Percentiles rank a stretch among this genome's conserved stretches.
Conservation (phyloP, 164 flowering plant genomes). For the Piper betle region DNA sequence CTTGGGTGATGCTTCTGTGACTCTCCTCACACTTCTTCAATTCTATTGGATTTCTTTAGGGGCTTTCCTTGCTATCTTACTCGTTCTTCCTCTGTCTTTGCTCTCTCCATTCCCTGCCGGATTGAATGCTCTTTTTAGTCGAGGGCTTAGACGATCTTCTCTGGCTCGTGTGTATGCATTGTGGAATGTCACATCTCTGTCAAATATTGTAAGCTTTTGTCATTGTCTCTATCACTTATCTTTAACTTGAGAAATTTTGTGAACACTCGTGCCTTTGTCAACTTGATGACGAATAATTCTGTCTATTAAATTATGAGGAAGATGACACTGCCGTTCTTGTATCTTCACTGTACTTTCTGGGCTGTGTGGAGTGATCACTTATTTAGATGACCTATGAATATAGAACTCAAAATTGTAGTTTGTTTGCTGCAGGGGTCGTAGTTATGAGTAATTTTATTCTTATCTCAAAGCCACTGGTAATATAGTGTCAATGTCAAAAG, state of each 20-base stretch:
- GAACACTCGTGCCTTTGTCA: too few relatives aligned
- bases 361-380: too few relatives aligned
- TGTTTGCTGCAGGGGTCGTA: not conserved
- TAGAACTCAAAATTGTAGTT: too few relatives aligned
- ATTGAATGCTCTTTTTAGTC: constrained; percentile 78
- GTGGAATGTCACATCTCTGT: constrained; percentile 78
- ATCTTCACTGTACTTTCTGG: too few relatives aligned
- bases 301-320: too few relatives aligned
- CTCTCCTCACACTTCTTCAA: constrained; percentile 61
- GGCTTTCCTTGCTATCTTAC: constrained; percentile 66
- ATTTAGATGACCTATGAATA: too few relatives aligned
- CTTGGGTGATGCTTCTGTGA: constrained; percentile 64
- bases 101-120: constrained; percentile 89
- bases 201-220: constrained; percentile 58
- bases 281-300: too few relatives aligned
- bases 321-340: too few relatives aligned
- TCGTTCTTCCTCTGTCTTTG: constrained; percentile 73
- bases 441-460: not conserved
- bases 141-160: constrained; percentile 61
- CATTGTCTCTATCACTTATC: not conserved
- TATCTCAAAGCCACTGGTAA: not conserved
- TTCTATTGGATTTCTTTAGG: constrained; percentile 81
- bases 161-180: constrained; percentile 83
- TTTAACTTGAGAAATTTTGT: not conserved
- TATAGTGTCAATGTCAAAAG: not conserved